Evolutionary conservation across 768 basidiomycete species (phyloP), one percentile per base, ranked within the genome.

Genomic region (Obba rivulosa): DNA sequence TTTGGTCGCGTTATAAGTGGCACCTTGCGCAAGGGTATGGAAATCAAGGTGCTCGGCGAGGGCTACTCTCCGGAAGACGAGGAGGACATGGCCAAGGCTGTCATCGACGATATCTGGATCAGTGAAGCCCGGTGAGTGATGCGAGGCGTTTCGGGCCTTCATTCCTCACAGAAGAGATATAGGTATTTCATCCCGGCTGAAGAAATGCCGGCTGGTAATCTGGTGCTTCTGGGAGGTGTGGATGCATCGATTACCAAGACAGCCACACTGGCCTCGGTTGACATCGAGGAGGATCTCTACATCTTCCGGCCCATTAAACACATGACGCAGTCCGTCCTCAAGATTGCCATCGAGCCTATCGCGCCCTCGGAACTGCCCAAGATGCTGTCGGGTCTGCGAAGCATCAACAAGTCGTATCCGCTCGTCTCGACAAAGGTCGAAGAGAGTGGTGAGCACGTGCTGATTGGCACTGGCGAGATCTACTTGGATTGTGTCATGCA

Each of bases 61-160:
- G 92, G 92, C 0, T 99, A 94, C 66, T 95, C 93, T 13, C 89
- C 91, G n/a, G 95, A 97, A 60, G 96, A 99, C 56, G 95, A 98
- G 69, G 96, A 99, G 68, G 96, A 99, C 61, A 95, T 97, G 92
- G 79, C 88, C 65, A 83, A 81, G 52, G 82, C 80, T 13, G 78
- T 72, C 2, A 79, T 96, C 2, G 94, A 97, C 56, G 85, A 86
- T 52, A 71, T 98, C 16, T 91, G 92, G 90, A 81, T 98, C 49
- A 82, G 80, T 61, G 88, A 97, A 73, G 82, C 95, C 14, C 77
- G 95, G 89, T 94, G 53, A 53, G 77, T 61, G 11, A 9, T 16
- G 7, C 25, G 7, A 4, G 20, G n/a, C 28, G 35, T 11, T 8
- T 4, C 4, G 24, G 16, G 22, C 21, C 17, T 22, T 45, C n/a